Evolutionary conservation across 345 rosid species (phyloP).

Genomic region (Diplotaxis tenuifolia): DNA sequence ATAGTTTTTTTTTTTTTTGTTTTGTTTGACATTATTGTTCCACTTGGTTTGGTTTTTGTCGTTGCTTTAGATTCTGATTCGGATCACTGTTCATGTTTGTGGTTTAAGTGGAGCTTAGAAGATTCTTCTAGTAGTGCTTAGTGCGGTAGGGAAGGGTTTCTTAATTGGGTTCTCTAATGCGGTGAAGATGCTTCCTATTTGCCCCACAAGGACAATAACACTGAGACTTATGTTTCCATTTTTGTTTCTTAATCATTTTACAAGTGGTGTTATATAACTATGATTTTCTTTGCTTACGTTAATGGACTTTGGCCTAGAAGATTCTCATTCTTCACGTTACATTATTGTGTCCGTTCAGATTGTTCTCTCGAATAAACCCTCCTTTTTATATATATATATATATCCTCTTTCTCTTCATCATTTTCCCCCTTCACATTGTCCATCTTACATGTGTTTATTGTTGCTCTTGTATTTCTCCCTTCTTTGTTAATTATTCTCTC

Average conservation of each 20-base stretch:
- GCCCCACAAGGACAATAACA: slow-evolving; percentile 7
- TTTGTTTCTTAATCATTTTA: slow-evolving; percentile 18
- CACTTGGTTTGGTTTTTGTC: slow-evolving; percentile 12
- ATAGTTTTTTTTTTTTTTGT: neutral
- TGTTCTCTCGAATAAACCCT: slow-evolving; percentile 55
- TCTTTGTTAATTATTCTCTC: slow-evolving; percentile 22
- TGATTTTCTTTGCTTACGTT: slow-evolving; percentile 25
- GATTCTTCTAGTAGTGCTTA: slow-evolving; percentile 13
- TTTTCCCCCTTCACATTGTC: slow-evolving; percentile 59
- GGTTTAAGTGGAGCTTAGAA: slow-evolving; percentile 3
- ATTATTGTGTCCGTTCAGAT: slow-evolving; percentile 46
- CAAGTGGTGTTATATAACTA: slow-evolving; percentile 18
- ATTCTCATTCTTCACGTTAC: slow-evolving; percentile 37
- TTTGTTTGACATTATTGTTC: neutral
- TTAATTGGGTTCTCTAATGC: slow-evolving; percentile 21
- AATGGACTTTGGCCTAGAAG: slow-evolving; percentile 7
- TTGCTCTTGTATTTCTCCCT: slow-evolving; percentile 29
- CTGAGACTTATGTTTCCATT: slow-evolving; percentile 20
- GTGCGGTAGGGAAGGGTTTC: slow-evolving; percentile 5
- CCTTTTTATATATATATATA: neutral
- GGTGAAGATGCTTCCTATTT: slow-evolving; percentile 34
- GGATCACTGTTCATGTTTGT: slow-evolving; percentile 17
- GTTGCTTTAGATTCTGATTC: slow-evolving; percentile 12
- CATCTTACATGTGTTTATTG: slow-evolving; percentile 41
- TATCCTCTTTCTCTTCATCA: slow-evolving; percentile 39